Evolutionary conservation across 2,329 filamentous ascomycete species (phyloP).

Genomic region (Colletotrichum graminicola): DNA sequence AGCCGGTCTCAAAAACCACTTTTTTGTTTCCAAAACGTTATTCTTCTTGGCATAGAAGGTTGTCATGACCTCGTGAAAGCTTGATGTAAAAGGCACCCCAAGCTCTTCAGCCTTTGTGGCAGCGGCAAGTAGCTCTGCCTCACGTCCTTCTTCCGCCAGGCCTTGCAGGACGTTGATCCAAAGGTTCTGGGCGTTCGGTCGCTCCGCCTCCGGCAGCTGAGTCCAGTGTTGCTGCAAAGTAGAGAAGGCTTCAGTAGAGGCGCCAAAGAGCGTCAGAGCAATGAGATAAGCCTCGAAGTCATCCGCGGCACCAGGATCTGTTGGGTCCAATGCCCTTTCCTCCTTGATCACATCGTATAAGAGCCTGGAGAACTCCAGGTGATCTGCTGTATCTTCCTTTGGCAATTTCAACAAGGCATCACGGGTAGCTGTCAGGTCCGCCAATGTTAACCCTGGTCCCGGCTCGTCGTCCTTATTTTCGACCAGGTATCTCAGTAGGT

Average conservation of each 20-base stretch:
- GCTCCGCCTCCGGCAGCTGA: slow-evolving; percentile 22
- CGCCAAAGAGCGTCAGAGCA: slow-evolving; percentile 67
- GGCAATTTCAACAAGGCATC: slow-evolving; percentile 58
- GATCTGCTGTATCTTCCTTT: slow-evolving; percentile 57
- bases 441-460: slow-evolving; percentile 51
- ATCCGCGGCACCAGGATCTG: slow-evolving; percentile 35
- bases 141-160: slow-evolving; percentile 70
- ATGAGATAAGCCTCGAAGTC: slow-evolving; percentile 61
- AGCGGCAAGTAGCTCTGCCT: slow-evolving; percentile 69
- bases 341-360: slow-evolving; percentile 54
- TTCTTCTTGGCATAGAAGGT: slow-evolving; percentile 71
- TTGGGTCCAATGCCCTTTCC: slow-evolving; percentile 38
- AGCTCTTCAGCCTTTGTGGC: slow-evolving; percentile 63
- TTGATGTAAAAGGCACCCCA: slow-evolving; percentile 58
- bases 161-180: slow-evolving; percentile 70
- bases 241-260: slow-evolving; percentile 63
- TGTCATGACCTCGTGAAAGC: slow-evolving; percentile 68
- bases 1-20: slow-evolving; percentile 74
- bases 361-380: slow-evolving; percentile 61
- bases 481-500: slow-evolving; percentile 72
- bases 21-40: slow-evolving; percentile 70
- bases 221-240: slow-evolving; percentile 48
- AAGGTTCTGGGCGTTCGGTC: slow-evolving; percentile 48
- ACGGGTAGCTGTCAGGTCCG: slow-evolving; percentile 60
- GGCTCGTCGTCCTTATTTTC: slow-evolving; percentile 52